Evolutionary conservation across 192 early-diverging fungal genomes (phyloP).

Genomic region (Cetraspora pellucida): DNA sequence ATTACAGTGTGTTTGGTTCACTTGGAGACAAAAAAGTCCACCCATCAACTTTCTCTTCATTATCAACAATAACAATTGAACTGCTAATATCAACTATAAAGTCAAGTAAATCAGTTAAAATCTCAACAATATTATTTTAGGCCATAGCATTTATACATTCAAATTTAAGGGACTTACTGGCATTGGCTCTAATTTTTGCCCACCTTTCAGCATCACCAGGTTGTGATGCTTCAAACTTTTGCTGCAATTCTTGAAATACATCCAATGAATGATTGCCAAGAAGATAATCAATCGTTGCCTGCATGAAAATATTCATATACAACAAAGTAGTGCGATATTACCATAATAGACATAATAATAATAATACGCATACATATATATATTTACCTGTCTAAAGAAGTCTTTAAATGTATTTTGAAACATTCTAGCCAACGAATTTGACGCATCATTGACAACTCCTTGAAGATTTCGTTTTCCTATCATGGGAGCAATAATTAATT

Average conservation of each 20-base stretch:
- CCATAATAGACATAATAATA: background rate
- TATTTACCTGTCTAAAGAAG: constrained; percentile 60
- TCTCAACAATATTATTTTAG: too few relatives aligned
- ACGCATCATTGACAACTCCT: constrained; percentile 74
- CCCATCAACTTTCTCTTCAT: constrained; percentile 60
- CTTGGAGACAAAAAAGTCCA: constrained; percentile 66
- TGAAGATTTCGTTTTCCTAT: constrained; percentile 75
- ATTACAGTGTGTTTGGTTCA: constrained; percentile 51
- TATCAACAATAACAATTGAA: constrained; percentile 65
- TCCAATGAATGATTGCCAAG: constrained; percentile 43
- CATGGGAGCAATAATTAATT: background rate
- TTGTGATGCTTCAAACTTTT: constrained; percentile 40
- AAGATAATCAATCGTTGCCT: constrained; percentile 58
- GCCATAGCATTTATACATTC: too few relatives aligned
- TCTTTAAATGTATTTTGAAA: constrained; percentile 78
- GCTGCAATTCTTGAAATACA: constrained; percentile 43
- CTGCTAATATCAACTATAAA: constrained; percentile 52
- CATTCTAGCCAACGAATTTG: constrained; percentile 73
- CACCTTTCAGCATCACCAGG: constrained; percentile 43
- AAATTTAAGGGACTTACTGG: constrained; percentile 38
- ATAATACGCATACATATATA: background rate
- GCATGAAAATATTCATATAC: background rate
- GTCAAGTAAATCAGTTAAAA: too few relatives aligned
- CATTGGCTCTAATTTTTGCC: constrained; percentile 46
- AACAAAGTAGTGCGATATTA: background rate